A percentile compares a stretch with the other conserved stretches of the same genome.
phyloP scores from a whole-genome alignment of 1,139 yeast species.

The Petasospora fabianii region DNA sequence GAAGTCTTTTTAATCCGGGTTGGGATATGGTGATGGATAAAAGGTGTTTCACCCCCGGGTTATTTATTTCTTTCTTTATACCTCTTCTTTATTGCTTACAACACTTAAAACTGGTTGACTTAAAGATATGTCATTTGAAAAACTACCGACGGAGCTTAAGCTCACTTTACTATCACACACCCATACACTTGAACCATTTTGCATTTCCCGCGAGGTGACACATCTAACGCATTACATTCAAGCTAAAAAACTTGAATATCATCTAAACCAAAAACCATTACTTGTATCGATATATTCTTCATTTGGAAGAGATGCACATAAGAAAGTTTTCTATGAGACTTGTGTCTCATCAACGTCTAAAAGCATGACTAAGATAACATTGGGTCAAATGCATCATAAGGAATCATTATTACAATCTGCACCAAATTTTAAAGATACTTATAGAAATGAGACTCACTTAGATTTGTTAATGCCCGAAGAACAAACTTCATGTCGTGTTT shows the following conservation, averaged over 20 bases:
- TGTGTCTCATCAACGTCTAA: conserved; percentile 1
- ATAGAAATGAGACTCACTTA: conserved; percentile 10
- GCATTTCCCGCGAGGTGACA: conserved; percentile 6
- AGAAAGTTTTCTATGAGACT: conserved; percentile 13
- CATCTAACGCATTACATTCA: conserved; percentile 5
- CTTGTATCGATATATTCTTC: conserved; percentile 12
- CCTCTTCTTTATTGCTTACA: too few species aligned
- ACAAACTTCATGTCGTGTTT: conserved; percentile 7
- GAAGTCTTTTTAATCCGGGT: too few species aligned
- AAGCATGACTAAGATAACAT: not conserved
- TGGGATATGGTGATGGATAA: too few species aligned
- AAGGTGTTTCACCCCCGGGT: too few species aligned
- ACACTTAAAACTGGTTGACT: too few species aligned
- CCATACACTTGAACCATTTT: conserved; percentile 9
- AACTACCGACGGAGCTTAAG: conserved; percentile 18
- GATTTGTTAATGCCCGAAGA: conserved; percentile 14
- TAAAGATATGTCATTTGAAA: conserved; percentile 1
- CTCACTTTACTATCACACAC: conserved; percentile 13
- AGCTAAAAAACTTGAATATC: conserved; percentile 8
- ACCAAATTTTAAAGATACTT: conserved; percentile 8
- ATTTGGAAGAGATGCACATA: conserved; percentile 8
- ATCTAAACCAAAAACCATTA: conserved; percentile 3
- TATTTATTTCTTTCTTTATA: too few species aligned
- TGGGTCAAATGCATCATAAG: conserved; percentile 9
- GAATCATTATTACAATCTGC: conserved; percentile 10